Evolutionary conservation across 1,139 yeast species (phyloP).

Genomic region (Saccharomyces hybrid): DNA sequence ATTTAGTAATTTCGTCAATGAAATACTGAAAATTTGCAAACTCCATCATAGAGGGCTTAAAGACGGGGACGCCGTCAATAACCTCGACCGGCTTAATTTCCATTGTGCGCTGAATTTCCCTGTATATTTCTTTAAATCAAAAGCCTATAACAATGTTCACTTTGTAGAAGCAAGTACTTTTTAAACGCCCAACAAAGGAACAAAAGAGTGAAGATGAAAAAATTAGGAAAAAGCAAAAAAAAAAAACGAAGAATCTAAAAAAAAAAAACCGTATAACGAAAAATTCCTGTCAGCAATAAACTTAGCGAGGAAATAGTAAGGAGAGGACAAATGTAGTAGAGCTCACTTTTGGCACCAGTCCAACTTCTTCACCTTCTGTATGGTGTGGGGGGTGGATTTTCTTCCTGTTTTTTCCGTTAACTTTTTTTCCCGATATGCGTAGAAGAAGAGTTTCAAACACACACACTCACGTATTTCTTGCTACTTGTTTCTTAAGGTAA

Average conservation of each 20-base stretch:
- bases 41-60: conserved; percentile 49
- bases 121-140: background rate
- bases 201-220: background rate
- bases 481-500: background rate
- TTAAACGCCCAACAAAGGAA: background rate
- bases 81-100: conserved; percentile 35
- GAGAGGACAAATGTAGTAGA: background rate
- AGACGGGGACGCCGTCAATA: conserved; percentile 49
- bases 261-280: background rate
- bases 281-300: background rate
- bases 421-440: background rate
- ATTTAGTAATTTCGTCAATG: conserved; percentile 54
- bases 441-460: background rate
- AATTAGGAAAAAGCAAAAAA: background rate
- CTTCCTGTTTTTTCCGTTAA: background rate
- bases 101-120: conserved; percentile 4
- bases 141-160: background rate
- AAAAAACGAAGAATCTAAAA: background rate
- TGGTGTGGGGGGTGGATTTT: background rate
- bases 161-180: background rate
- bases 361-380: background rate
- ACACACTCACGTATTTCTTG: background rate
- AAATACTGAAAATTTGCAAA: conserved; percentile 60
- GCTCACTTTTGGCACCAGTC: background rate
- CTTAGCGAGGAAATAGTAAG: background rate